These are phyloP conservation scores for Metschnikowia henanensis DNA, from an alignment of 805 yeast genomes.

Conservation along the genomic window DNA sequence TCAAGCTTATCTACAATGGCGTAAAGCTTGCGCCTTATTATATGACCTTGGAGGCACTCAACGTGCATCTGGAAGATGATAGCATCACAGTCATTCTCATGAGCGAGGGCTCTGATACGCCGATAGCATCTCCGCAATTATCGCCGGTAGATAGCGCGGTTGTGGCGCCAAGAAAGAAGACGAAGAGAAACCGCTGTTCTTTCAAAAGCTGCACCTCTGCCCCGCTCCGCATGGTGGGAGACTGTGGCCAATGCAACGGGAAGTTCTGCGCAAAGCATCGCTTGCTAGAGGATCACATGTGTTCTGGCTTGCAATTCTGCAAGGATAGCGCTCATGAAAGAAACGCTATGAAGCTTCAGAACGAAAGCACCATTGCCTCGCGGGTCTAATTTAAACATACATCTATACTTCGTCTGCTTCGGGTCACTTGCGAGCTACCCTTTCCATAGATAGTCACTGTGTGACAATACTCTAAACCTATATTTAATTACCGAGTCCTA, in stretches of 20 bases:
- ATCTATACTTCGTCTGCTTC: background rate
- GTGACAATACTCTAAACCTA: constrained; percentile 1
- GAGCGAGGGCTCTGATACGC: constrained; percentile 28
- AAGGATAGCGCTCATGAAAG: constrained; percentile 81
- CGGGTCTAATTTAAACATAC: constrained; percentile 10
- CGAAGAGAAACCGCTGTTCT: constrained; percentile 49
- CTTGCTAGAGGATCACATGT: constrained; percentile 78
- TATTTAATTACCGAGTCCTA: no score
- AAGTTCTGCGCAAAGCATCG: constrained; percentile 87
- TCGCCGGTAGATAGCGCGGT: constrained; percentile 16
- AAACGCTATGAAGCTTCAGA: constrained; percentile 79
- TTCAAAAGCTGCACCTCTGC: constrained; percentile 60
- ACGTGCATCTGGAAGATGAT: constrained; percentile 16
- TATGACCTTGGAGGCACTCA: constrained; percentile 23
- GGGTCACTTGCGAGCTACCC: background rate
- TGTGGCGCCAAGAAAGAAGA: constrained; percentile 24
- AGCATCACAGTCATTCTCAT: constrained; percentile 25
- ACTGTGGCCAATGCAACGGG: constrained; percentile 81
- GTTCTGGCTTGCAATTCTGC: constrained; percentile 75
- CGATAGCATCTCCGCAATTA: constrained; percentile 21
- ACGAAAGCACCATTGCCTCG: constrained; percentile 75
- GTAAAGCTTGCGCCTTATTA: constrained; percentile 33
- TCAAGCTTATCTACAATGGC: constrained; percentile 42
- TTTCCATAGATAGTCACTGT: background rate
- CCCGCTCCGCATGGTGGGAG: constrained; percentile 72